A percentile compares a stretch with the other conserved stretches of the same genome.
Conservation (phyloP, 1,139 yeast genomes). For the Yamadazyma dushanensis region DNA sequence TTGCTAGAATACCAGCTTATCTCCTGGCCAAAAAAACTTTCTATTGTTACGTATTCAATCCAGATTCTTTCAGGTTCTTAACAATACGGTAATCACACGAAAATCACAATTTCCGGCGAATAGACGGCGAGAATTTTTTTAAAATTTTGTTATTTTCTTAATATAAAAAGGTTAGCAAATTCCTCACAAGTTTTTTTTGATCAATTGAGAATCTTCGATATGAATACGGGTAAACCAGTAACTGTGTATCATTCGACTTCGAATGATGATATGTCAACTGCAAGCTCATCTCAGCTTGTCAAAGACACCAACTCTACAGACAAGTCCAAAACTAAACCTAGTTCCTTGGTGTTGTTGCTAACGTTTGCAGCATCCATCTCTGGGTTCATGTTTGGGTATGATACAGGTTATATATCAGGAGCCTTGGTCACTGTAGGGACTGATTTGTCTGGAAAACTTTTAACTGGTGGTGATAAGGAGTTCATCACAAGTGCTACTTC, state of each 20-base stretch:
- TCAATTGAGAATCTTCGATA: neutral
- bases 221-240: constrained; percentile 5
- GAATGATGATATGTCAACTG: constrained; percentile 8
- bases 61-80: neutral
- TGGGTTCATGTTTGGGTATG: constrained; percentile 96
- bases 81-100: neutral
- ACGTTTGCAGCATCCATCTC: constrained; percentile 85
- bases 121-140: constrained; percentile 2
- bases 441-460: constrained; percentile 54
- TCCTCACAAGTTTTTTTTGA: neutral
- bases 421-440: constrained; percentile 84
- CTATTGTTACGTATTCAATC: too few species aligned
- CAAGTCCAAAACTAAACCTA: constrained; percentile 36
- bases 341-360: constrained; percentile 63
- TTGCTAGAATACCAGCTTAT: neutral
- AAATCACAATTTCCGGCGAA: constrained; percentile 1
- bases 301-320: constrained; percentile 6
- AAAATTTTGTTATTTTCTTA: neutral
- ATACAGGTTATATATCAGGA: constrained; percentile 92
- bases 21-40: too few species aligned
- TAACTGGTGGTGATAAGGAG: constrained; percentile 79
- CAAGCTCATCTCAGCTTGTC: constrained; percentile 12
- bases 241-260: constrained; percentile 7
- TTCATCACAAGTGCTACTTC: constrained; percentile 94
- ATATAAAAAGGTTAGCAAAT: neutral